phyloP scores from a whole-genome alignment of 441 rosid genomes.

The Brassica balearica region DNA sequence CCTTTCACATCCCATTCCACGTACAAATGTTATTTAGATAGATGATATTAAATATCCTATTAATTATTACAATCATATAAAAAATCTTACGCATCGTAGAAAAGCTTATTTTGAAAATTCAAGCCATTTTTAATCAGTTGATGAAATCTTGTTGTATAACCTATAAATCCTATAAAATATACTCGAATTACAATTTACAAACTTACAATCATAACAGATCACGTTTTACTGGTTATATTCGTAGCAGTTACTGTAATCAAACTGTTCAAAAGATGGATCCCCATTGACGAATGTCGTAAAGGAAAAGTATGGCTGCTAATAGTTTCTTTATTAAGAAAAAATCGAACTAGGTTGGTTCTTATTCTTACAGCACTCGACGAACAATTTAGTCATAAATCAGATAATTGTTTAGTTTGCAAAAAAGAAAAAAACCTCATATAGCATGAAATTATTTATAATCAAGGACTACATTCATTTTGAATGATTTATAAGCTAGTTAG shows the following conservation, averaged over 20 bases:
- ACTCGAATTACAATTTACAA: neutral
- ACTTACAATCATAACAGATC: neutral
- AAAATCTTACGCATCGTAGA: neutral
- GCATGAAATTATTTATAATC: neutral
- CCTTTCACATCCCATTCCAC: slow-evolving; percentile 17
- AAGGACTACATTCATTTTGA: neutral
- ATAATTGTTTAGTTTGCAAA: neutral
- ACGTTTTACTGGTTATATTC: neutral
- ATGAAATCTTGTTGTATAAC: neutral
- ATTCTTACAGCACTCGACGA: slow-evolving; percentile 6
- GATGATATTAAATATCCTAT: neutral
- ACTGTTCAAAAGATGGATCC: neutral
- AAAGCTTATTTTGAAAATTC: neutral
- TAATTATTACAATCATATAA: neutral
- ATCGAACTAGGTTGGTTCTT: neutral
- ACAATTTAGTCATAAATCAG: neutral
- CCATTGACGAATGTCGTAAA: neutral
- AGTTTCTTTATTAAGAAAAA: slow-evolving; percentile 2
- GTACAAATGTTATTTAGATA: neutral
- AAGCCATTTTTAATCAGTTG: neutral
- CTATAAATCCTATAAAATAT: neutral
- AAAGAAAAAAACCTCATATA: neutral
- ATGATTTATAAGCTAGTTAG: neutral
- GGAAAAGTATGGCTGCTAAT: slow-evolving; percentile 6
- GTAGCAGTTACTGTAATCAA: neutral